Conservation (phyloP, 2,329 filamentous ascomycete species). For the Scedosporium apiospermum region DNA sequence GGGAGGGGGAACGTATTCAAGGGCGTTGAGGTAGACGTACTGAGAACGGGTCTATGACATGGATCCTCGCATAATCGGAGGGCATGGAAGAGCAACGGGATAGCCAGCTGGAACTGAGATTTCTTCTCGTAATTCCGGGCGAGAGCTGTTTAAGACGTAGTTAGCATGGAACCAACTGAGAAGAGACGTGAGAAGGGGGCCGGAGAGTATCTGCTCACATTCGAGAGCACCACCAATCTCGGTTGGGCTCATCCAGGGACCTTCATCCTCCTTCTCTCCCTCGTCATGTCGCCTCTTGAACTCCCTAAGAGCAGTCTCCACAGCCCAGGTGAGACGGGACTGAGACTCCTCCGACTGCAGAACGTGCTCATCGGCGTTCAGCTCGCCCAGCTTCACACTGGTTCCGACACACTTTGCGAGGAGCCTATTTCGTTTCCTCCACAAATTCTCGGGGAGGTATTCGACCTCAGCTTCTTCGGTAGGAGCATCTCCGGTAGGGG, state of each 20-base stretch:
- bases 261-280: constrained; percentile 61
- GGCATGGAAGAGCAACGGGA: constrained; percentile 80
- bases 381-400: constrained; percentile 72
- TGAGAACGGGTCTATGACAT: constrained; percentile 75
- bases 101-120: constrained; percentile 68
- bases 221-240: constrained; percentile 69
- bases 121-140: constrained; percentile 67
- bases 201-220: constrained; percentile 29
- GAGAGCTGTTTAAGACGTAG: constrained; percentile 41
- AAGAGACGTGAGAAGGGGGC: not conserved
- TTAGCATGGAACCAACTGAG: constrained; percentile 15
- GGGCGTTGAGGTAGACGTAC: constrained; percentile 30
- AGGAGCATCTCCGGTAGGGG: constrained; percentile 6
- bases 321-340: constrained; percentile 61
- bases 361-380: constrained; percentile 71
- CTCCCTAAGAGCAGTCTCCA: constrained; percentile 71
- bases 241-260: constrained; percentile 59
- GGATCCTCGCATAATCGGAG: constrained; percentile 54
- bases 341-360: constrained; percentile 66
- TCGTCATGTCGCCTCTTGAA: constrained; percentile 56
- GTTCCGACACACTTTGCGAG: constrained; percentile 67
- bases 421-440: constrained; percentile 53
- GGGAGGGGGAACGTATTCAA: not conserved
- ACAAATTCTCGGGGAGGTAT: constrained; percentile 34
- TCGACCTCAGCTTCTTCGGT: constrained; percentile 12